phyloP scores from a whole-genome alignment of 1,139 yeast genomes.

The Sugiyamaella novakii region DNA sequence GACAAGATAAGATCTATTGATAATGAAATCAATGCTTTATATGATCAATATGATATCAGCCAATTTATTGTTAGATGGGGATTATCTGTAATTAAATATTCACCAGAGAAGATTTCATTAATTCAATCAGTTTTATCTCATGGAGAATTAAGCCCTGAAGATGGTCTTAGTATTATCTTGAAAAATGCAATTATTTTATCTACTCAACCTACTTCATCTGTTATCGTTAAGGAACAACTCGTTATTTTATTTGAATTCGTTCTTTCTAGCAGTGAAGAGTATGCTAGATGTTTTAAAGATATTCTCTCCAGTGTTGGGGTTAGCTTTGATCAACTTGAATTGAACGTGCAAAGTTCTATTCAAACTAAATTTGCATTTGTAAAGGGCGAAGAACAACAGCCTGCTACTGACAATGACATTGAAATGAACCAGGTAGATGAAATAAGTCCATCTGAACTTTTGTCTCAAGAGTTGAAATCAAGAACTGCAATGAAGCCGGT shows the following conservation, averaged over 20 bases:
- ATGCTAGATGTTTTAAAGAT: constrained; percentile 6
- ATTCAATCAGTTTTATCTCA: constrained; percentile 35
- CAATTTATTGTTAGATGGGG: constrained; percentile 39
- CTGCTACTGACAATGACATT: constrained; percentile 27
- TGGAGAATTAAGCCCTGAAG: constrained; percentile 29
- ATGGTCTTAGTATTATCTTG: constrained; percentile 22
- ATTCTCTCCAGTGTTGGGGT: constrained; percentile 44
- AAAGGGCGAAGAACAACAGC: constrained; percentile 8
- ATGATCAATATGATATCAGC: constrained; percentile 37
- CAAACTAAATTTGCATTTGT: constrained; percentile 8
- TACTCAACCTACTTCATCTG: not conserved
- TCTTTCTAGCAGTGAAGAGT: constrained; percentile 7
- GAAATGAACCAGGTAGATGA: constrained; percentile 33
- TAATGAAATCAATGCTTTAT: constrained; percentile 33
- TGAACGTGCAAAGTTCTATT: constrained; percentile 56
- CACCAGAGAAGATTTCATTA: constrained; percentile 31
- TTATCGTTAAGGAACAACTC: constrained; percentile 8
- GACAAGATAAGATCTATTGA: constrained; percentile 31
- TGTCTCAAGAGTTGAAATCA: constrained; percentile 8
- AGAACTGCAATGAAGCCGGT: constrained; percentile 12
- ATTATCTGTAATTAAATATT: constrained; percentile 30
- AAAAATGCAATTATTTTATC: constrained; percentile 22
- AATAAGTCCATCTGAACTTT: constrained; percentile 28
- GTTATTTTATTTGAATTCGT: constrained; percentile 16
- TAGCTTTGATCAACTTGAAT: constrained; percentile 61